Base-by-base conservation (phyloP, 192 early-diverging fungal species). In the Dissophora globulifera region DNA sequence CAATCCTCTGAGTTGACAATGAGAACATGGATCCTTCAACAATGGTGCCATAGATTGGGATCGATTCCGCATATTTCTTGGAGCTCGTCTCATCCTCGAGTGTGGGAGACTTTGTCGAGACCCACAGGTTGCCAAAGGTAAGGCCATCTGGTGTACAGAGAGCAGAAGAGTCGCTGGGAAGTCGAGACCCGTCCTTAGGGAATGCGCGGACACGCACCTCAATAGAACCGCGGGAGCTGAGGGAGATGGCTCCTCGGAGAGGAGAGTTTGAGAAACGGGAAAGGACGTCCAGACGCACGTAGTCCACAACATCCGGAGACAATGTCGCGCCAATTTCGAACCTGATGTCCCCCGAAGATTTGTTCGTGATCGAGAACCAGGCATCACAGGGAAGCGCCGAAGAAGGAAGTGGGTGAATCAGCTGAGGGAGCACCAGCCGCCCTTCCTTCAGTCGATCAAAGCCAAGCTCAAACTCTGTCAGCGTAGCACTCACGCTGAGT, bases 221-320 rank as follows among this genome's bases (percentile, higher is more conserved):
- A 10, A 93, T 87, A 35, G 80, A 81, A 1, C 88, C 89, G 41
- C 85, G 79, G 4, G 92, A 83, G 16, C 83, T 83, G 50, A 95
- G 75, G 0, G 92, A 79, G 16, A 94, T 81, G 8, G 81, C 82
- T 9, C 91, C 90, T 4, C 82, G 83, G 27, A 93, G 80, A 5
- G 92, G 91, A 2, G 94, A 92, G 78, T 93, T 96, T 4, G 92
- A 90, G 56, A 90, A 92, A 11, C 94, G 80, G 5, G 92, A 95
- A 0, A 96, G 59, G 6, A 94, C 83, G 43, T 95, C 92, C 10
- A 93, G 50, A 43, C 83, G 81, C 13, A 95, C 76, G 54, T 85
- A 88, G 19, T 83, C 79, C 10, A 78, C 58, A 2, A 96, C 55
- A 45, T 91, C 88, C 17, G 86, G 85, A 0, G 84, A 69, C 0